Evolutionary conservation across 305 asterid species (phyloP).

Genomic region (Caryopteris hybrid): DNA sequence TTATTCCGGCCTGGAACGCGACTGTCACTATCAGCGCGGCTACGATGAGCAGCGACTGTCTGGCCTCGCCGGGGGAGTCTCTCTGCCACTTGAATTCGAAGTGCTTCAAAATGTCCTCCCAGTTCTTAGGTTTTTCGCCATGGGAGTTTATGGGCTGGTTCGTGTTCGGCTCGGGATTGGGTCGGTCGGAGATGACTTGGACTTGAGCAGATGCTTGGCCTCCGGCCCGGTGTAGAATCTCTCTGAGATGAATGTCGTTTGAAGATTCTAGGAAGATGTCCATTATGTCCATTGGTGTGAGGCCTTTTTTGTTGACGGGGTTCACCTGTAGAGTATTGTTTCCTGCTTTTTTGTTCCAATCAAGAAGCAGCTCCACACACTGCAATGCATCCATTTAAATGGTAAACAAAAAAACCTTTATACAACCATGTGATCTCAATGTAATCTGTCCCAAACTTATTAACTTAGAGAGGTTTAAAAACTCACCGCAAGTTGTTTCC

Average conservation of each 20-base stretch:
- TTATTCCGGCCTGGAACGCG: not conserved
- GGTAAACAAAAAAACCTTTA: too few species aligned
- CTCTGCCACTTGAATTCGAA: not conserved
- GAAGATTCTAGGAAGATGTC: not conserved
- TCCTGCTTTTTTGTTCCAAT: conserved; percentile 3
- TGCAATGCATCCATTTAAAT: too few species aligned
- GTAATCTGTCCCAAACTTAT: too few species aligned
- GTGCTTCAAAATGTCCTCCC: not conserved
- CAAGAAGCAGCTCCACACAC: conserved; percentile 22
- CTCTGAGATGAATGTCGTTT: not conserved
- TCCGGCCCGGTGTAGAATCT: not conserved
- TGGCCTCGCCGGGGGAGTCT: not conserved
- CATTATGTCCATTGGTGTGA: conserved; percentile 21
- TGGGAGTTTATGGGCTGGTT: not conserved
- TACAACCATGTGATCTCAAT: too few species aligned
- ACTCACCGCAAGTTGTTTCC: conserved; percentile 34
- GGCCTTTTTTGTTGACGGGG: conserved; percentile 17
- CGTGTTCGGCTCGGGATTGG: too few species aligned
- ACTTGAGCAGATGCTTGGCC: not conserved
- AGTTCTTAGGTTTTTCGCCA: not conserved
- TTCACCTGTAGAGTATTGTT: conserved; percentile 16
- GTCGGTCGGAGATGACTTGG: not conserved
- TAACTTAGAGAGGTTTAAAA: too few species aligned
- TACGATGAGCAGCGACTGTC: not conserved
- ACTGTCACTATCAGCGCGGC: not conserved